phyloP scores from a whole-genome alignment of 371 early-diverging fungal genomes.

The Saksenaea vasiformis region DNA sequence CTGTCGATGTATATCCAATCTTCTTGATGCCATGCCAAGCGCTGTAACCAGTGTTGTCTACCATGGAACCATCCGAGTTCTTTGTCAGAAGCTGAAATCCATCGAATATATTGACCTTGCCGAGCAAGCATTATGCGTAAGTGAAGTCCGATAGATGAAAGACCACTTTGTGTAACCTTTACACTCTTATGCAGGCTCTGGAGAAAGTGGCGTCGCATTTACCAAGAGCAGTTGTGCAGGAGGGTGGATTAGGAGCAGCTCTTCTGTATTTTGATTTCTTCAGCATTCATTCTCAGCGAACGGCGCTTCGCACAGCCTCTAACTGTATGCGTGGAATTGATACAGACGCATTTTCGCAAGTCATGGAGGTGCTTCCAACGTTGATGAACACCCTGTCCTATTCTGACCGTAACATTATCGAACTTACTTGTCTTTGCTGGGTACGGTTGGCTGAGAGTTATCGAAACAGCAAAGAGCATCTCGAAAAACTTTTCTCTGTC shows the following conservation, averaged over 20 bases:
- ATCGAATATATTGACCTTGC: conserved; percentile 93
- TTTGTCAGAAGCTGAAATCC: conserved; percentile 77
- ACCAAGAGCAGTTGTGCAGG: conserved; percentile 72
- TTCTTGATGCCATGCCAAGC: conserved; percentile 86
- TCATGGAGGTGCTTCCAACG: conserved; percentile 70
- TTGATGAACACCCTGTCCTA: conserved; percentile 69
- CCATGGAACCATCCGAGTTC: conserved; percentile 70
- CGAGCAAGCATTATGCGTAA: conserved; percentile 80
- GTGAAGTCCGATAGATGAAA: neutral
- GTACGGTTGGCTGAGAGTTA: conserved; percentile 66
- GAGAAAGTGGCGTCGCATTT: conserved; percentile 77
- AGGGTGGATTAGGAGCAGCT: conserved; percentile 76
- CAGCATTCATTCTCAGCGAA: conserved; percentile 82
- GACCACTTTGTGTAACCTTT: neutral
- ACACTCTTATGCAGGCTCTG: conserved; percentile 51
- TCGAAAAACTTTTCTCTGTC: conserved; percentile 55
- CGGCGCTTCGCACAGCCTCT: conserved; percentile 78
- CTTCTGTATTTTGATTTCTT: conserved; percentile 93
- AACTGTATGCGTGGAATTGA: conserved; percentile 75
- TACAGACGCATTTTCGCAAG: conserved; percentile 59
- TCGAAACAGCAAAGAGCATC: conserved; percentile 49
- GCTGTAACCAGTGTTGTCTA: conserved; percentile 66
- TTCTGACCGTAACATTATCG: conserved; percentile 74
- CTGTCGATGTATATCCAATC: conserved; percentile 84
- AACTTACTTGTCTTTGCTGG: conserved; percentile 69